Evolutionary conservation across 2,329 filamentous ascomycete species (phyloP).

Genomic region (Tricladium varicosporioides): DNA sequence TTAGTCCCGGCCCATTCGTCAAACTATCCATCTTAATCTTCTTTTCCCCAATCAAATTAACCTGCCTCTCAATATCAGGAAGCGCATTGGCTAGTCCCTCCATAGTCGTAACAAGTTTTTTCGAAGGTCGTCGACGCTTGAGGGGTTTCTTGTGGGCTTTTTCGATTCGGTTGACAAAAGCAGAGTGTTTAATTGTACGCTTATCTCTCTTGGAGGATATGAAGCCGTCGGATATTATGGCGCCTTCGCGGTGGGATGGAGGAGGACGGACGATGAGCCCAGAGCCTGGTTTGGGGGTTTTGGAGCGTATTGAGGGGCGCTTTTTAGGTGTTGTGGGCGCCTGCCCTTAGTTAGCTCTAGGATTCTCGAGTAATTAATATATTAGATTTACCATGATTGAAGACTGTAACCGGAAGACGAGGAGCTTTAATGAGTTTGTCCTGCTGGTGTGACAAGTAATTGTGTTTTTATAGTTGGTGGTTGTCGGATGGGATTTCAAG

Average conservation of each 20-base stretch:
- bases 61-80: constrained; percentile 50
- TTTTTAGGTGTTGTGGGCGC: constrained; percentile 48
- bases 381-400: constrained; percentile 19
- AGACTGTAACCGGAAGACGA: too few relatives aligned
- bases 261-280: constrained; percentile 22
- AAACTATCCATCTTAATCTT: constrained; percentile 74
- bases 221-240: constrained; percentile 56
- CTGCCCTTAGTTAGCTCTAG: constrained; percentile 32
- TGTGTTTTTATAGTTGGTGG: background rate
- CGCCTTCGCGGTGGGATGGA: constrained; percentile 42
- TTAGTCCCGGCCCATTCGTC: constrained; percentile 71
- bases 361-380: constrained; percentile 14
- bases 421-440: background rate
- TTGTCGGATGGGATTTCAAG: constrained; percentile 12
- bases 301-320: constrained; percentile 55
- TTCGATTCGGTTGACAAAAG: constrained; percentile 74
- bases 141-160: constrained; percentile 55
- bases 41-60: constrained; percentile 42
- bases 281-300: constrained; percentile 51
- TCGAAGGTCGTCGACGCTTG: constrained; percentile 67
- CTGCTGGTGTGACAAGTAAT: background rate
- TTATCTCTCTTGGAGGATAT: constrained; percentile 79
- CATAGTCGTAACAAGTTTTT: constrained; percentile 76
- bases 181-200: constrained; percentile 74
- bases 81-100: constrained; percentile 78